Evolutionary conservation across 768 basidiomycete species (phyloP).

Genomic region (Rhizopogon vinicolor): DNA sequence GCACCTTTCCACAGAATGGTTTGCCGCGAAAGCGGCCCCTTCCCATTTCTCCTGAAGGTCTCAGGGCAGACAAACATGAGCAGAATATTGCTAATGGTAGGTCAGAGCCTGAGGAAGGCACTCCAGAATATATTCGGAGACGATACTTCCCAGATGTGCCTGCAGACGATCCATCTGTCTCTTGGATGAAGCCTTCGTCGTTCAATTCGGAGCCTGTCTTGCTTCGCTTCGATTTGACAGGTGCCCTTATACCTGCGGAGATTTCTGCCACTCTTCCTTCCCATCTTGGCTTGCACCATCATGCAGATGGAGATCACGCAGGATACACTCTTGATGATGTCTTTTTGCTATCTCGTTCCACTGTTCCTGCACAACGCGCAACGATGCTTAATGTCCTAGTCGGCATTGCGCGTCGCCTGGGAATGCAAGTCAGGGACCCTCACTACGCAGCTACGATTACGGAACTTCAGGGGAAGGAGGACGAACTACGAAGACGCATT

Average conservation of each 20-base stretch:
- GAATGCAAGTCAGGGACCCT: constrained; percentile 10
- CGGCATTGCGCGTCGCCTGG: constrained; percentile 42
- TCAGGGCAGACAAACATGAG: background rate
- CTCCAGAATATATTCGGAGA: constrained; percentile 77
- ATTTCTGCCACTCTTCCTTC: constrained; percentile 63
- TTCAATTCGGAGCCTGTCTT: constrained; percentile 17
- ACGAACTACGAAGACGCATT: constrained; percentile 52
- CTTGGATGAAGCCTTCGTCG: constrained; percentile 59
- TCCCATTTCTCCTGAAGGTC: constrained; percentile 1
- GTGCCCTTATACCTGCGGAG: constrained; percentile 55
- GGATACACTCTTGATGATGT: constrained; percentile 90
- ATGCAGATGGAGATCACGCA: constrained; percentile 69
- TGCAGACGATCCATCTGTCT: constrained; percentile 65
- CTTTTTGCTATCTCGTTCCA: constrained; percentile 74
- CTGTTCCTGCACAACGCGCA: constrained; percentile 77
- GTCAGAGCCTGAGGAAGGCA: constrained; percentile 55
- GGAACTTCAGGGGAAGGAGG: constrained; percentile 27
- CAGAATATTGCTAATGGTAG: background rate
- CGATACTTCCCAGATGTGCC: constrained; percentile 78
- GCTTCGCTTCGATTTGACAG: constrained; percentile 74
- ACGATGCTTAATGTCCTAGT: constrained; percentile 74
- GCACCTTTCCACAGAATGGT: constrained; percentile 30
- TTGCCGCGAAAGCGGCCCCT: constrained; percentile 9
- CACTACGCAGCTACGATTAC: background rate
- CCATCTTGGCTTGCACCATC: constrained; percentile 88